These are phyloP conservation scores for Raphanus raphanistrum DNA, from an alignment of 345 rosid genomes.

Conservation along the genomic window DNA sequence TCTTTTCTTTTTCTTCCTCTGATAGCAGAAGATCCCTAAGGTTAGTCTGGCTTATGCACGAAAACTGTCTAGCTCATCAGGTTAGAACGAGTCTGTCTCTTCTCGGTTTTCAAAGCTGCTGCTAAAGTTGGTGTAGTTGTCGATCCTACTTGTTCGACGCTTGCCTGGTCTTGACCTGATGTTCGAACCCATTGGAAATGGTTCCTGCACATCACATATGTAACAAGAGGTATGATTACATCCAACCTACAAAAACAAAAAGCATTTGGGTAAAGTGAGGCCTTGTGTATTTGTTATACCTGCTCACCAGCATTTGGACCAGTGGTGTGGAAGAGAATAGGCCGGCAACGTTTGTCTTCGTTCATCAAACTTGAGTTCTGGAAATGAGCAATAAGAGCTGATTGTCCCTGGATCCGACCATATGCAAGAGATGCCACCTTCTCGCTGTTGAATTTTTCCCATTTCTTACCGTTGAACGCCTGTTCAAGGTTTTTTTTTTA, in stretches of 20 bases:
- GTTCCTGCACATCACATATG: conserved; percentile 50
- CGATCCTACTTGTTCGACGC: conserved; percentile 50
- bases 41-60: conserved; percentile 34
- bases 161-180: conserved; percentile 71
- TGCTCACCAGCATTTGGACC: conserved; percentile 94
- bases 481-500: conserved; percentile 31
- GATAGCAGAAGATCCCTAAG: conserved; percentile 24
- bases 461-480: conserved; percentile 86
- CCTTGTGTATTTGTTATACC: conserved; percentile 43
- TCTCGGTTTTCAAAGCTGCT: conserved; percentile 54
- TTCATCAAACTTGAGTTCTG: conserved; percentile 94
- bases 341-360: conserved; percentile 87
- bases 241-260: neutral
- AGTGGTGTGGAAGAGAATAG: conserved; percentile 79
- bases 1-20: conserved; percentile 11
- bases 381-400: conserved; percentile 84
- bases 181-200: conserved; percentile 75
- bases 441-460: conserved; percentile 92
- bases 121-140: conserved; percentile 48
- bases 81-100: conserved; percentile 41
- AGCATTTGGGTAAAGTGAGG: neutral
- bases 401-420: conserved; percentile 83
- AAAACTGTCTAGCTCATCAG: conserved; percentile 24
- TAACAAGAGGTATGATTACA: neutral
- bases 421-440: conserved; percentile 84